Conservation (phyloP, 73 alveolate species). For the Symbiodinium natans region DNA sequence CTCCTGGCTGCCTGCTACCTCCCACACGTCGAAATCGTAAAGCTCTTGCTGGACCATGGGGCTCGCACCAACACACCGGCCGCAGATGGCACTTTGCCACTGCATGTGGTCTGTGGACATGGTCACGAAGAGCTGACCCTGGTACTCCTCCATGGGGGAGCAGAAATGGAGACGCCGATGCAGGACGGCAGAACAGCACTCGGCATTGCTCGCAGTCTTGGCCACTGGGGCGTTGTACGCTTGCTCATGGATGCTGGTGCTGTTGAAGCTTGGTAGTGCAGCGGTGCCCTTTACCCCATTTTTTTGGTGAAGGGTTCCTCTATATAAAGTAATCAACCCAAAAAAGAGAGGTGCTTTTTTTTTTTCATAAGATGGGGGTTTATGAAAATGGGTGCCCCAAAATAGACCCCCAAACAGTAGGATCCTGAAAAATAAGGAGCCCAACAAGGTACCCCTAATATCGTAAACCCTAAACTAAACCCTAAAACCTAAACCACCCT, state of each 20-base stretch:
- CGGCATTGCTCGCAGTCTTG: background rate
- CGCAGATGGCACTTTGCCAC: background rate
- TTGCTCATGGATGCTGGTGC: background rate
- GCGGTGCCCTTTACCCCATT: no score
- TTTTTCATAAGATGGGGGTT: no score
- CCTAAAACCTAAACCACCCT: no score
- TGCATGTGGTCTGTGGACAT: background rate
- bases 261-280: no score
- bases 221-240: background rate
- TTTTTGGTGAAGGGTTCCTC: no score
- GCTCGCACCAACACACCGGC: background rate
- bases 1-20: background rate
- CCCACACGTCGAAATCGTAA: background rate
- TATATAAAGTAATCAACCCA: no score
- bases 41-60: background rate
- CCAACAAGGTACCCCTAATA: no score
- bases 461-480: no score
- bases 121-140: background rate
- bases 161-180: background rate
- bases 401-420: no score
- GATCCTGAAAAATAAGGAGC: no score
- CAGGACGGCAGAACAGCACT: background rate
- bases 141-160: background rate
- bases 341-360: no score
- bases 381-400: no score